Percentiles rank a stretch among this genome's conserved stretches.
These are phyloP conservation scores for Salix dunnii DNA, from an alignment of 345 rosid genomes.

Conservation along the genomic window DNA sequence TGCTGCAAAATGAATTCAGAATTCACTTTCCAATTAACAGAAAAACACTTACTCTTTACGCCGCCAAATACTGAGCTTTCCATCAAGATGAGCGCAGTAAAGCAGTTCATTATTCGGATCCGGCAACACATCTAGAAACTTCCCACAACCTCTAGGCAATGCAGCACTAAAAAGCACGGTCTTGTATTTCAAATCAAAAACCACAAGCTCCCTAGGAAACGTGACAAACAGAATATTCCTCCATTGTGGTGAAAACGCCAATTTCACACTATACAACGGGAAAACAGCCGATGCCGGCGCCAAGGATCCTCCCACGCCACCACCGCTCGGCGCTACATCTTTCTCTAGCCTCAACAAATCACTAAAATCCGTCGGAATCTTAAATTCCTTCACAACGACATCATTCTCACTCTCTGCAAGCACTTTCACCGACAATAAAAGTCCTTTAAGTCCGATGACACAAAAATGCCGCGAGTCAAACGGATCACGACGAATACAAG, in stretches of 20 bases:
- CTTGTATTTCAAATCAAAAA: slow-evolving; percentile 84
- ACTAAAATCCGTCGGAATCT: slow-evolving; percentile 55
- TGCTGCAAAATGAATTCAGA: background rate
- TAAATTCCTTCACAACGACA: slow-evolving; percentile 54
- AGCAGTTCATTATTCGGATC: slow-evolving; percentile 78
- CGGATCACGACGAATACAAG: slow-evolving; percentile 84
- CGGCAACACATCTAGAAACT: slow-evolving; percentile 81
- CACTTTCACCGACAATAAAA: slow-evolving; percentile 64
- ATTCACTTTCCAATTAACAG: background rate
- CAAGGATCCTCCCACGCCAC: slow-evolving; percentile 36
- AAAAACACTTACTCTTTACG: slow-evolving; percentile 62
- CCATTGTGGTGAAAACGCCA: slow-evolving; percentile 81
- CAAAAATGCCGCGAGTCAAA: slow-evolving; percentile 84
- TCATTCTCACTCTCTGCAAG: slow-evolving; percentile 69
- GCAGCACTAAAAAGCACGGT: slow-evolving; percentile 51
- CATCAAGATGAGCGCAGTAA: slow-evolving; percentile 86
- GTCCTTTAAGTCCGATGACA: slow-evolving; percentile 68
- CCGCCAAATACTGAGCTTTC: slow-evolving; percentile 88
- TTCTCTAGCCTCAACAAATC: slow-evolving; percentile 68
- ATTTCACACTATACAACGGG: slow-evolving; percentile 59
- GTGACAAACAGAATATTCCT: slow-evolving; percentile 65
- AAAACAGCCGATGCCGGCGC: slow-evolving; percentile 75
- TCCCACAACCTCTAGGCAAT: slow-evolving; percentile 81
- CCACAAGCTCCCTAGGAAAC: slow-evolving; percentile 88
- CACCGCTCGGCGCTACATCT: slow-evolving; percentile 36